Percentiles rank a stretch among this genome's conserved stretches.
Evolutionary conservation across 768 basidiomycete genomes (phyloP).

Genomic region (Lepiota venenata): DNA sequence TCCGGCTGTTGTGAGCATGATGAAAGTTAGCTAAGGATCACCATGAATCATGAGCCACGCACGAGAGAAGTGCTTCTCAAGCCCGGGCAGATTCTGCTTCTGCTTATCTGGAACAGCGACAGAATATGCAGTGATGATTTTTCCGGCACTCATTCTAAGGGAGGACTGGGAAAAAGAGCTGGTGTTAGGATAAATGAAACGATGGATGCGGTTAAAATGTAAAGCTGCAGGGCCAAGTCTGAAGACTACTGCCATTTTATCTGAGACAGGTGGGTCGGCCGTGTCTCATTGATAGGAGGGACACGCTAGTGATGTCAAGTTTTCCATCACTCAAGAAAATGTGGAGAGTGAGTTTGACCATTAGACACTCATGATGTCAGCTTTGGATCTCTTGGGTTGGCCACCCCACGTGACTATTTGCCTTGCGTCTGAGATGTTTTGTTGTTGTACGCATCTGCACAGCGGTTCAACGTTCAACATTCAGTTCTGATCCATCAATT

Average conservation of each 20-base stretch:
- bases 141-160: slow-evolving; percentile 22
- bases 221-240: neutral
- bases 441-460: no score
- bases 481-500: no score
- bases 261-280: neutral
- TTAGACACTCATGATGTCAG: no score
- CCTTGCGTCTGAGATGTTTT: no score
- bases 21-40: neutral
- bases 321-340: neutral
- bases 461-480: no score
- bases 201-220: neutral
- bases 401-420: no score
- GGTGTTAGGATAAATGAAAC: slow-evolving; percentile 1
- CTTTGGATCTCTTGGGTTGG: no score
- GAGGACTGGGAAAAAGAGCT: neutral
- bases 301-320: neutral
- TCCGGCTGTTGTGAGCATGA: slow-evolving; percentile 19
- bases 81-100: slow-evolving; percentile 45
- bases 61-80: slow-evolving; percentile 47
- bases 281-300: neutral
- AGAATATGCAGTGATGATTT: slow-evolving; percentile 32
- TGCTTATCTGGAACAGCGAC: slow-evolving; percentile 36
- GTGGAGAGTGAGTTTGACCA: no score
- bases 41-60: slow-evolving; percentile 20
- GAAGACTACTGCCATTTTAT: neutral